Evolutionary conservation across 768 basidiomycete genomes (phyloP).

Genomic region (Lepiota venenata): DNA sequence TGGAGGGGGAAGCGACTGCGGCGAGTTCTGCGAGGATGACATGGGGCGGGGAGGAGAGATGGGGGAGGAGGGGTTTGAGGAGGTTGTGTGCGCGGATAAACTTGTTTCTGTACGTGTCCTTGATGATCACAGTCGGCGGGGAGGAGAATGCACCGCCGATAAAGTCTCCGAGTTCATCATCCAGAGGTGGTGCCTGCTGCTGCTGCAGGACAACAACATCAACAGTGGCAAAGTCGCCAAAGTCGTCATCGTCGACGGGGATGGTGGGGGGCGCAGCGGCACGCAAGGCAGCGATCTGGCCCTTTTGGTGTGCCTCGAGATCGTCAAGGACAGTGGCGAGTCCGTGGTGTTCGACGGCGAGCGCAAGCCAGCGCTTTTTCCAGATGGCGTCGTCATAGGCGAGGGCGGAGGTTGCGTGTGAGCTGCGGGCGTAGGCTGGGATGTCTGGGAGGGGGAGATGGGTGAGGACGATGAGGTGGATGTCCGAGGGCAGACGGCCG

Average conservation of each 20-base stretch:
- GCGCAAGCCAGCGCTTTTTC: conserved; percentile 66
- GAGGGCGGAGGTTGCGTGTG: conserved; percentile 59
- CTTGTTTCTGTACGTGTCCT: conserved; percentile 44
- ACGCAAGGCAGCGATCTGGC: conserved; percentile 32
- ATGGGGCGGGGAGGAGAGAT: conserved; percentile 64
- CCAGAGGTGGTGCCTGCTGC: conserved; percentile 18
- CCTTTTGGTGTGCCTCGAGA: conserved; percentile 46
- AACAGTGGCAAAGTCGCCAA: conserved; percentile 78
- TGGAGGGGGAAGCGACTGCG: conserved; percentile 37
- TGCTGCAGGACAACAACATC: conserved; percentile 21
- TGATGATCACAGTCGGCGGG: conserved; percentile 23
- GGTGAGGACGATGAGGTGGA: conserved; percentile 72
- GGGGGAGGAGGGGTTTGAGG: conserved; percentile 54
- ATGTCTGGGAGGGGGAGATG: conserved; percentile 80
- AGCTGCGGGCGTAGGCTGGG: conserved; percentile 67
- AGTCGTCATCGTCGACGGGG: conserved; percentile 78
- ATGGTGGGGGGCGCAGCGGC: conserved; percentile 58
- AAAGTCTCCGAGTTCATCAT: conserved; percentile 41
- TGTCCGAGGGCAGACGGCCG: conserved; percentile 74
- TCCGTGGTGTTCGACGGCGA: conserved; percentile 44
- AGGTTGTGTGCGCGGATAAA: conserved; percentile 66
- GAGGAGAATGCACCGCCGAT: conserved; percentile 21
- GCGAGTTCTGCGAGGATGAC: conserved; percentile 59
- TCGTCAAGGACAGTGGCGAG: conserved; percentile 52
- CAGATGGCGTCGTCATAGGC: conserved; percentile 75